Percentiles rank a stretch among this genome's conserved stretches.
phyloP scores from a whole-genome alignment of 331 rosid species.

The Malus hybrid region DNA sequence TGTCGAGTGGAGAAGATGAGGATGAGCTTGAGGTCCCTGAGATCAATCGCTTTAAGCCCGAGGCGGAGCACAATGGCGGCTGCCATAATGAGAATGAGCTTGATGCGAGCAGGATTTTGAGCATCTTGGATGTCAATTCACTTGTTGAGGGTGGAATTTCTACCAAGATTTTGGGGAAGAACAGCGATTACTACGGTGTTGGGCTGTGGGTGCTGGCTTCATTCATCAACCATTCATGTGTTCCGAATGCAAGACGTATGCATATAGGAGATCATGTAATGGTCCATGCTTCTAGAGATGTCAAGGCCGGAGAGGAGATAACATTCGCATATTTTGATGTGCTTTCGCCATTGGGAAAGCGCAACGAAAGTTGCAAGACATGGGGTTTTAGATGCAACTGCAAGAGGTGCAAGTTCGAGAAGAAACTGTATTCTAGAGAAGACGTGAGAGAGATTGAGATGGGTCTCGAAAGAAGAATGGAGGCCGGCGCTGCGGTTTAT shows the following conservation, averaged over 20 bases:
- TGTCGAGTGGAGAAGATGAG: constrained; percentile 71
- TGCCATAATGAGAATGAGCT: constrained; percentile 7
- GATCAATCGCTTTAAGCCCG: constrained; percentile 47
- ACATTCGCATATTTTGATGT: constrained; percentile 64
- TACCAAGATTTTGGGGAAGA: constrained; percentile 62
- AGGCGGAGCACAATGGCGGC: constrained; percentile 3
- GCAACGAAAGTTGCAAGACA: constrained; percentile 49
- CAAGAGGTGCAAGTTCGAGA: constrained; percentile 76
- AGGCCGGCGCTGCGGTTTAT: constrained; percentile 44
- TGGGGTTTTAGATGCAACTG: constrained; percentile 81
- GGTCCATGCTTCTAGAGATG: constrained; percentile 76
- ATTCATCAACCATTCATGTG: constrained; percentile 77
- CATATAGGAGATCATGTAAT: constrained; percentile 73
- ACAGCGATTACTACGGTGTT: constrained; percentile 61
- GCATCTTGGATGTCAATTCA: constrained; percentile 71
- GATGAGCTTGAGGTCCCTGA: constrained; percentile 56
- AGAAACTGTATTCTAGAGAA: constrained; percentile 28
- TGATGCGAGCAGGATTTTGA: constrained; percentile 44
- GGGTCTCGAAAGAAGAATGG: constrained; percentile 55
- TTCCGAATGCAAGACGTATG: constrained; percentile 63
- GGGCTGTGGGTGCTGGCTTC: constrained; percentile 81
- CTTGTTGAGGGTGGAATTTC: constrained; percentile 63
- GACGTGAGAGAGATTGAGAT: constrained; percentile 62
- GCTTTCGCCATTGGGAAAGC: constrained; percentile 33
- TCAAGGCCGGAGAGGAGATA: constrained; percentile 78